These are phyloP conservation scores for Phytophthora crassamura DNA, from an alignment of 352 stramenopile genomes.

Conservation along the genomic window DNA sequence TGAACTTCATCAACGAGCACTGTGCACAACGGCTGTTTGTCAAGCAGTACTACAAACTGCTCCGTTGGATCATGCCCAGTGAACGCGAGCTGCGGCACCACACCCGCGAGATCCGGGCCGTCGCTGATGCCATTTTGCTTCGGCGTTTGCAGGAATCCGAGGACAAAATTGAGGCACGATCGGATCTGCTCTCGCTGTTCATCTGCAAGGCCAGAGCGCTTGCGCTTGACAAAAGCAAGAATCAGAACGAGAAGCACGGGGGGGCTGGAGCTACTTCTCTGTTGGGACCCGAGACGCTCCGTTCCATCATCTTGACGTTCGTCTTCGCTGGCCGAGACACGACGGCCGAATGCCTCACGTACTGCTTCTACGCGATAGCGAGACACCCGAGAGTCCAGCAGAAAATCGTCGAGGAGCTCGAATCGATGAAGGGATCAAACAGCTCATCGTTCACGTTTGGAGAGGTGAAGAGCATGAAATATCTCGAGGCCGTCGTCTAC, in stretches of 20 bases:
- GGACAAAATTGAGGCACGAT: conserved; percentile 36
- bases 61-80: conserved; percentile 67
- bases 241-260: not conserved
- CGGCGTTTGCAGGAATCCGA: conserved; percentile 43
- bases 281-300: conserved; percentile 42
- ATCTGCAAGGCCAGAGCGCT: conserved; percentile 63
- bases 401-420: conserved; percentile 64
- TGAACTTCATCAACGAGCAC: conserved; percentile 66
- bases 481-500: conserved; percentile 72
- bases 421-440: conserved; percentile 2
- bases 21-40: conserved; percentile 64
- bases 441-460: conserved; percentile 51
- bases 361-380: conserved; percentile 77
- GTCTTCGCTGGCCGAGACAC: conserved; percentile 89
- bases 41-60: conserved; percentile 70
- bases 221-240: conserved; percentile 8
- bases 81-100: conserved; percentile 48
- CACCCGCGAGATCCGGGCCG: conserved; percentile 34
- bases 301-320: conserved; percentile 79
- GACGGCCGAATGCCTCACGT: conserved; percentile 75
- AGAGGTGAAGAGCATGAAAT: conserved; percentile 65
- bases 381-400: conserved; percentile 61
- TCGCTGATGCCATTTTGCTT: conserved; percentile 60
- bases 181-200: conserved; percentile 62
- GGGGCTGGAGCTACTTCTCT: conserved; percentile 22